Conservation (phyloP, 2,329 filamentous ascomycete genomes). For the Fusarium lateritium region DNA sequence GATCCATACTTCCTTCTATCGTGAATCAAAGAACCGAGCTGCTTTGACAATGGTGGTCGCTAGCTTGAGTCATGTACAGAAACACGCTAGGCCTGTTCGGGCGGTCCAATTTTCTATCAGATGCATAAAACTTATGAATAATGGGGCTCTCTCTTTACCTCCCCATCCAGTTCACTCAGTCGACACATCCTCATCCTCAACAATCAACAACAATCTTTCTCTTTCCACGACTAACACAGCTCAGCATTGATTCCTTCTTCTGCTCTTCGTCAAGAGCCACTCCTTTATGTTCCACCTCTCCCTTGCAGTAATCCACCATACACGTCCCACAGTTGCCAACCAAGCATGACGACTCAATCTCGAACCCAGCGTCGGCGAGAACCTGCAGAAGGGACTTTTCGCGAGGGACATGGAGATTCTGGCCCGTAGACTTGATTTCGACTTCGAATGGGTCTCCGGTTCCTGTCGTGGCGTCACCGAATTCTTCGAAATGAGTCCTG, state of each 20-base stretch:
- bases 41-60: no score
- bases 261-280: conserved; percentile 33
- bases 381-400: conserved; percentile 34
- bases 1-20: no score
- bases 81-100: no score
- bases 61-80: no score
- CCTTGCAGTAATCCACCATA: conserved; percentile 30
- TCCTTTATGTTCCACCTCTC: conserved; percentile 32
- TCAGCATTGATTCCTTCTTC: conserved; percentile 27
- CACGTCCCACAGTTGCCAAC: conserved; percentile 39
- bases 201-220: conserved; percentile 26
- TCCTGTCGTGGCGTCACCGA: conserved; percentile 21
- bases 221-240: conserved; percentile 35
- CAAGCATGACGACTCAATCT: conserved; percentile 33
- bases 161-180: no score
- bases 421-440: conserved; percentile 14
- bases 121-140: no score
- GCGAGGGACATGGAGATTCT: conserved; percentile 7
- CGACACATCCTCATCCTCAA: not conserved
- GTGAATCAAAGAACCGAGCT: no score
- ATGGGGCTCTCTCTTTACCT: no score
- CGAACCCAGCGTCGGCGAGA: conserved; percentile 26
- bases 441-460: conserved; percentile 34
- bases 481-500: conserved; percentile 27
- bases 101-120: no score